phyloP scores from a whole-genome alignment of 2,329 filamentous ascomycete species.

The Cordyceps cateniannulata region DNA sequence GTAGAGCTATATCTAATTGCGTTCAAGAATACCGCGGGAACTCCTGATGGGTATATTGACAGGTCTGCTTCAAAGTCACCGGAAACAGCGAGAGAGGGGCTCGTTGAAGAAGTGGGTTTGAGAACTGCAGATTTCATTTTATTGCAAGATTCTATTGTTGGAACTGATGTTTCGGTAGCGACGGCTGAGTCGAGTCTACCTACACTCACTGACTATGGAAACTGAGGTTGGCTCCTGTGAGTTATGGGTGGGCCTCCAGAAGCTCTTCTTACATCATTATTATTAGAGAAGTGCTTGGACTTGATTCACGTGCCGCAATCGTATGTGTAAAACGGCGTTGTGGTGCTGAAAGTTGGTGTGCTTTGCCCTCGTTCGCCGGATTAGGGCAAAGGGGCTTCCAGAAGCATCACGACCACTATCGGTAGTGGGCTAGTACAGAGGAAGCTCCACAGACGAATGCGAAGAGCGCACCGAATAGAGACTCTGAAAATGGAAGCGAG shows the following conservation, averaged over 20 bases:
- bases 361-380: background rate
- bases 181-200: too few species aligned
- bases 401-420: background rate
- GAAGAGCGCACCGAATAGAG: background rate
- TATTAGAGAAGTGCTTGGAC: background rate
- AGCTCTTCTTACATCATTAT: too few species aligned
- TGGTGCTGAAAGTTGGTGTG: background rate
- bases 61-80: background rate
- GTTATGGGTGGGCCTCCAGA: too few species aligned
- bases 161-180: too few species aligned
- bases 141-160: background rate
- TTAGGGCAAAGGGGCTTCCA: background rate
- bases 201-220: too few species aligned
- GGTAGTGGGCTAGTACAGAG: background rate
- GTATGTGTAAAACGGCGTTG: background rate
- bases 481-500: background rate
- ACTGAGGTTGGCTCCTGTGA: too few species aligned
- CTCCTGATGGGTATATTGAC: background rate
- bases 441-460: background rate
- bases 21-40: background rate
- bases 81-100: slow-evolving; percentile 1
- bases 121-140: too few species aligned
- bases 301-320: background rate
- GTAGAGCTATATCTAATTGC: background rate
- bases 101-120: background rate